phyloP scores from a whole-genome alignment of 2,329 filamentous ascomycete genomes.

The Purpureocillium lavendulum region DNA sequence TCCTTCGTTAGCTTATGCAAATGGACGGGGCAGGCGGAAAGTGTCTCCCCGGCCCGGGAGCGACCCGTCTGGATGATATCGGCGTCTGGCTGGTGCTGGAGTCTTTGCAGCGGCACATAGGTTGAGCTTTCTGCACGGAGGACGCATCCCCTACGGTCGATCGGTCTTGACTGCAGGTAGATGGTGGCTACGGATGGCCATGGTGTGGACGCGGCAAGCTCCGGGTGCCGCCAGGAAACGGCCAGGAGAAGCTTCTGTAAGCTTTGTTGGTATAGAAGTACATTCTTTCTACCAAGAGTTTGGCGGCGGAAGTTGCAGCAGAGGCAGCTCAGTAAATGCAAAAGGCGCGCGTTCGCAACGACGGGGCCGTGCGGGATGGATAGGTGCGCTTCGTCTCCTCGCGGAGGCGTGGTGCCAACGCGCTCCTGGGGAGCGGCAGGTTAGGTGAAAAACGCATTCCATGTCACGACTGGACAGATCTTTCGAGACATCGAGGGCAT shows the following conservation, averaged over 20 bases:
- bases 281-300: not conserved
- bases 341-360: too few relatives aligned
- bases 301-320: not conserved
- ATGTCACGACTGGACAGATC: too few relatives aligned
- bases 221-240: too few relatives aligned
- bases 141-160: too few relatives aligned
- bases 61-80: not conserved
- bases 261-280: slow-evolving; percentile 1
- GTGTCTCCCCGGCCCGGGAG: not conserved
- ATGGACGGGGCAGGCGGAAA: not conserved
- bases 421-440: too few relatives aligned
- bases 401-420: too few relatives aligned
- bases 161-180: slow-evolving; percentile 1
- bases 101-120: not conserved
- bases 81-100: slow-evolving; percentile 3
- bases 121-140: too few relatives aligned
- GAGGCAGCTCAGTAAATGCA: too few relatives aligned
- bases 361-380: too few relatives aligned
- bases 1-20: slow-evolving; percentile 34
- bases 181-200: not conserved
- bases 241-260: too few relatives aligned
- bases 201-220: not conserved
- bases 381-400: not conserved
- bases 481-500: too few relatives aligned
- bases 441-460: too few relatives aligned